Evolutionary conservation across 805 yeast genomes (phyloP), one percentile per base, ranked within the genome.

Genomic region (Ogataea methylovora): DNA sequence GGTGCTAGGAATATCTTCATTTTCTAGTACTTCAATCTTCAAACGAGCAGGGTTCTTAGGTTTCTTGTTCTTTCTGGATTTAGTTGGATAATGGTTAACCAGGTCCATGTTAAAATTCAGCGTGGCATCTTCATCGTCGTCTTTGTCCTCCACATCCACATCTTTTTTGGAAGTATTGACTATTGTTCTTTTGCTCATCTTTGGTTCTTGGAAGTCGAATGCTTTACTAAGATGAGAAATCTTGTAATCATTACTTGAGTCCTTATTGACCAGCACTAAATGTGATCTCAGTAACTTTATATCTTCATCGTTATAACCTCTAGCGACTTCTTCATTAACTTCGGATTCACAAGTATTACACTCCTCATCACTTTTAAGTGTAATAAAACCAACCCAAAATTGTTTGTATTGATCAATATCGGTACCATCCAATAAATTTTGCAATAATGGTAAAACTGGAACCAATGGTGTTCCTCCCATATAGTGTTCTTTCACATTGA

Each of bases 371-470:
- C 11, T 22, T 22, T 17, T 21, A 9, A 27, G 5, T 10, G 11
- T 25, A 4, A 32, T 9, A 32, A 32, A 32, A 8, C 35, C 35
- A 10, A 26, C 19, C 21, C 28, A 32, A 12, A 26, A 27, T 13
- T 25, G 15, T 12, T 27, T 32, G 5, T 13, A 32, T 2, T 11
- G 16, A 27, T 32, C 17, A 4, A 24, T 10, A 23, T 17, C 15
- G 6, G 23, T 13, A 7, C 23, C 27, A 18, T 9, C 12, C 23
- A 18, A 30, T 24, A n/a, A n/a, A 17, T 26, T 26, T 9, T 4
- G 5, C 8, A 31, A 20, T 12, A 24, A 13, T 8, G 34, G 29
- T 4, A 15, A 8, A 5, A 31, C 4, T 5, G 34, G 22, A n/a
- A 16, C 3, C 7, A 31, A 26, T 13, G 29, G 4, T 11, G 34